A percentile compares a stretch with the other conserved stretches of the same genome.
Conservation (phyloP, 2,329 filamentous ascomycete species). For the Microdochium bolleyi region DNA sequence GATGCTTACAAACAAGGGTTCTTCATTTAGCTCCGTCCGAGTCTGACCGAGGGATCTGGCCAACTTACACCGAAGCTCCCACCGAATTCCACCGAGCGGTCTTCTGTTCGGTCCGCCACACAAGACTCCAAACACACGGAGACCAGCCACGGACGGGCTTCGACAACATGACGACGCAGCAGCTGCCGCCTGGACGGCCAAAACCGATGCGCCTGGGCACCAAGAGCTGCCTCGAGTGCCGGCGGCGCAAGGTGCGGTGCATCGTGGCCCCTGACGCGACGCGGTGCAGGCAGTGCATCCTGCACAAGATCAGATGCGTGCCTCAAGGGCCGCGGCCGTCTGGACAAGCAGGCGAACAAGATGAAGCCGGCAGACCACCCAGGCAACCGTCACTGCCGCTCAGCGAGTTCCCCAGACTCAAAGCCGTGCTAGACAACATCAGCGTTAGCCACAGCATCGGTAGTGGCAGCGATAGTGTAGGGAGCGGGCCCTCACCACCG, state of each 20-base stretch:
- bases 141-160: no score
- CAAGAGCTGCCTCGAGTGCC: slow-evolving; percentile 29
- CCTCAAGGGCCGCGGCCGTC: slow-evolving; percentile 26
- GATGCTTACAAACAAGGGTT: no score
- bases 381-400: background rate
- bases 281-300: slow-evolving; percentile 34
- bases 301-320: slow-evolving; percentile 33
- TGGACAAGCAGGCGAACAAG: no score
- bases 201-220: slow-evolving; percentile 23
- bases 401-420: background rate
- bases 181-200: background rate
- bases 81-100: no score
- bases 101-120: no score
- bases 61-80: no score
- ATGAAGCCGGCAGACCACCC: no score
- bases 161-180: no score
- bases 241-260: slow-evolving; percentile 40
- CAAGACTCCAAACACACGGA: no score
- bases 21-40: no score
- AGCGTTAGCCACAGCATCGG: background rate
- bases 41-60: no score
- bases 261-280: slow-evolving; percentile 27
- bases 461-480: background rate
- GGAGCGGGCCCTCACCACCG: background rate
- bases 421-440: background rate